Evolutionary conservation across 768 basidiomycete species (phyloP), one percentile per base, ranked within the genome.

Genomic region (Rhizopogon roseolus): DNA sequence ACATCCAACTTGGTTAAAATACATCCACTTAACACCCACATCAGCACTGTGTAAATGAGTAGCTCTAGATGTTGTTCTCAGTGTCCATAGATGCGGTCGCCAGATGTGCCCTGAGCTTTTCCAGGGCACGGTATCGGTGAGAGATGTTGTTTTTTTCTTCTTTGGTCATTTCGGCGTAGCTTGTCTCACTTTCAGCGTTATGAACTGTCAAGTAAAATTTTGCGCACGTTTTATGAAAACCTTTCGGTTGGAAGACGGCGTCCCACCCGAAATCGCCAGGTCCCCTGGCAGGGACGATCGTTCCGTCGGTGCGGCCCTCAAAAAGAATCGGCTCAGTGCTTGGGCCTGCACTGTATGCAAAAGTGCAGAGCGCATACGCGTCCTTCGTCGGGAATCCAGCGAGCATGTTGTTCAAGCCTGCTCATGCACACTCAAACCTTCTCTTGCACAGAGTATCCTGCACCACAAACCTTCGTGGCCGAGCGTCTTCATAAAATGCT

Each of bases 321-420:
- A 90, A 90, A 8, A 90, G 68, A 45, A 94, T 73, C 0, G 93
- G 91, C 54, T 92, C 86, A 2, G 80, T 62, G 65, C 82, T 85
- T 25, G 94, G 93, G 0, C 93, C 93, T 0, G 86, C 75, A 38
- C 88, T 89, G 66, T 97, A 98, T 6, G 95, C 96, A 61, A 98
- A 98, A 2, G 97, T 98, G 71, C 96, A 98, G 6, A 98, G 75
- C 0, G 96, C 95, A 62, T 87, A 88, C 0, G 97, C 97, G 11
- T 78, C 81, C 54, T 81, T 89, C 1, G 83, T 88, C 0, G 78
- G 72, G 64, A 98, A 98, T 19, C 82, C 83, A 8, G 71, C 79
- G 14, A 98, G 81, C 64, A 99, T 73, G 45, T 76, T 85, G 67
- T 97, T 95, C 19, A 99, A 76, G 34, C 87, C 87, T 87, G 56